Evolutionary conservation across 2,329 filamentous ascomycete species (phyloP).

Genomic region (Tolypocladium paradoxum): DNA sequence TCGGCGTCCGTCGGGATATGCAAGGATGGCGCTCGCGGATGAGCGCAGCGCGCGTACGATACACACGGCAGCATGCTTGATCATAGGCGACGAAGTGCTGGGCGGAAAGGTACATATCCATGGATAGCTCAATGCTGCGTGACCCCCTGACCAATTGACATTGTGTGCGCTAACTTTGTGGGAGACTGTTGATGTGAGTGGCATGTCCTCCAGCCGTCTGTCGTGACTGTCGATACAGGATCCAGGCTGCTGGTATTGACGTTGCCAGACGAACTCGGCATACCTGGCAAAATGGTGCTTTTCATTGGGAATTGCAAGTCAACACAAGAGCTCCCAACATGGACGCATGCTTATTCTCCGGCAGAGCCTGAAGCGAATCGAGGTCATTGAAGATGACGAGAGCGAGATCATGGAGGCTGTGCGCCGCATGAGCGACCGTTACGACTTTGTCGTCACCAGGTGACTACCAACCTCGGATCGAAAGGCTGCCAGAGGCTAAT

Average conservation of each 20-base stretch:
- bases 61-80: slow-evolving; percentile 80
- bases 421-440: slow-evolving; percentile 73
- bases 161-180: slow-evolving; percentile 4
- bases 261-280: slow-evolving; percentile 48
- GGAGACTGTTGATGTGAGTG: slow-evolving; percentile 30
- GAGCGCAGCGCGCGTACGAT: slow-evolving; percentile 56
- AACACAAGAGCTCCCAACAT: no score
- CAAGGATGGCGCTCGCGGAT: slow-evolving; percentile 30
- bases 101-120: slow-evolving; percentile 69
- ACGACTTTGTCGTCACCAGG: slow-evolving; percentile 91
- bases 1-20: slow-evolving; percentile 10
- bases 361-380: slow-evolving; percentile 68
- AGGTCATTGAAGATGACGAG: slow-evolving; percentile 91
- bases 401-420: slow-evolving; percentile 82
- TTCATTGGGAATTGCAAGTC: slow-evolving; percentile 44
- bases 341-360: neutral
- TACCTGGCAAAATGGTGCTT: slow-evolving; percentile 58
- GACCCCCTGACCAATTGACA: neutral
- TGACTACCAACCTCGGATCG: slow-evolving; percentile 10
- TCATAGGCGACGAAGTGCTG: slow-evolving; percentile 95
- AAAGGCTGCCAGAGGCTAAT: neutral
- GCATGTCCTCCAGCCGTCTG: neutral
- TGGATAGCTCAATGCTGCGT: neutral
- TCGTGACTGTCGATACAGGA: neutral
- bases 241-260: slow-evolving; percentile 8